Conservation (phyloP, 495 filamentous ascomycete genomes). For the Neurospora tetraspora region DNA sequence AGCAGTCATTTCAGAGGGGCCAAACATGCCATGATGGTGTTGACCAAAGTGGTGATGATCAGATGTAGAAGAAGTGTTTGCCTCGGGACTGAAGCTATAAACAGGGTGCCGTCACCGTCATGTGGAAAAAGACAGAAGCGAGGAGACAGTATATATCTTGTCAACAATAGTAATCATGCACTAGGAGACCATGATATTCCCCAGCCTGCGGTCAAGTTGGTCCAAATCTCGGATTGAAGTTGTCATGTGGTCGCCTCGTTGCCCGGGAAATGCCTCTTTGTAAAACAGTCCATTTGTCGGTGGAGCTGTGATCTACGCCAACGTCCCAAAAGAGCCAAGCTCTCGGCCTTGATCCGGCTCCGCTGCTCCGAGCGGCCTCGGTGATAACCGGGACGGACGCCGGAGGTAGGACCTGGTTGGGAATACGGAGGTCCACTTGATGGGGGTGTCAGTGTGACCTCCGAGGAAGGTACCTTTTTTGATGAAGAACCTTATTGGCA, state of each 20-base stretch:
- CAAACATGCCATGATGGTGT: not conserved
- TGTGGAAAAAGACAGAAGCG: not conserved
- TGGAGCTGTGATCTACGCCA: not conserved
- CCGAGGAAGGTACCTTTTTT: not conserved
- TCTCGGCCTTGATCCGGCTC: not conserved
- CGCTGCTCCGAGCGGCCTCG: constrained; percentile 1
- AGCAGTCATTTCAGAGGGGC: not conserved
- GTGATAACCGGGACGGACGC: constrained; percentile 3
- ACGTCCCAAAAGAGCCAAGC: not conserved
- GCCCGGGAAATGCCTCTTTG: not conserved
- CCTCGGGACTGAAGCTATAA: not conserved
- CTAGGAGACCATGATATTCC: not conserved
- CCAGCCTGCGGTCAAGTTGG: not conserved
- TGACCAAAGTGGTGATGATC: not conserved
- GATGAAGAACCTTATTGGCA: not conserved
- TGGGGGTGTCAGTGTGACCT: not conserved
- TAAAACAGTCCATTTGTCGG: not conserved
- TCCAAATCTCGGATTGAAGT: not conserved
- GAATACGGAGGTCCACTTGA: not conserved
- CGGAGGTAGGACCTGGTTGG: not conserved
- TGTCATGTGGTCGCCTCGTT: not conserved
- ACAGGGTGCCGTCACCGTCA: not conserved
- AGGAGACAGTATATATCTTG: not conserved
- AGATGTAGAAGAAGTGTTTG: not conserved
- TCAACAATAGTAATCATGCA: not conserved